Conservation (phyloP, 345 rosid species). For the Lenwebbia sp. region DNA sequence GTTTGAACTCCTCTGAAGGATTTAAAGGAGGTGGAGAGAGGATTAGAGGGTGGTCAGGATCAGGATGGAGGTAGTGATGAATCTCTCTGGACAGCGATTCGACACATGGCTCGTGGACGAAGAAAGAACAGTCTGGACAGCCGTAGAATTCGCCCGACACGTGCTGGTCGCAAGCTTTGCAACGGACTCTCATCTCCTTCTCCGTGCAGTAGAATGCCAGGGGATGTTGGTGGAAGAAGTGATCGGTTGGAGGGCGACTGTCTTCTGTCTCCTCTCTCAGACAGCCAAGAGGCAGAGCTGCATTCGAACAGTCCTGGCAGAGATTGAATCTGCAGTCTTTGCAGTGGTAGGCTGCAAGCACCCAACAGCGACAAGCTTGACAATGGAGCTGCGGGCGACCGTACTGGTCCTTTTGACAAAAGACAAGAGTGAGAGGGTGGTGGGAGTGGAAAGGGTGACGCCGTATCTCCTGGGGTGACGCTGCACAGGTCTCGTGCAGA, state of each 20-base stretch:
- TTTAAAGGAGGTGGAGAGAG: neutral
- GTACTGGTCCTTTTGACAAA: too few species aligned
- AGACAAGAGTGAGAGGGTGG: neutral
- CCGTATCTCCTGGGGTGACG: neutral
- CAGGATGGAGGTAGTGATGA: neutral
- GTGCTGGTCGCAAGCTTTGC: neutral
- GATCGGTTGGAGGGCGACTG: neutral
- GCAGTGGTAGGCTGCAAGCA: neutral
- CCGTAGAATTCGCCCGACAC: neutral
- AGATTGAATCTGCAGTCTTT: neutral
- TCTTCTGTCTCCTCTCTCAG: neutral
- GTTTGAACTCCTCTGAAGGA: too few species aligned
- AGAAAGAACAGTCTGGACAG: neutral
- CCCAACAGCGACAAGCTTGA: neutral
- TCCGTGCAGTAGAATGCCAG: neutral
- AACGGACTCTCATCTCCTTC: neutral
- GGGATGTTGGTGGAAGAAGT: neutral
- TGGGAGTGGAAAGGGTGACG: neutral
- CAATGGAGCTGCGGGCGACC: neutral
- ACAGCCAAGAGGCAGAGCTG: neutral
- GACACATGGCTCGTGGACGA: neutral
- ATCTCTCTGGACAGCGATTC: neutral
- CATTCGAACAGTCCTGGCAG: neutral
- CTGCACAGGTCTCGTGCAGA: neutral
- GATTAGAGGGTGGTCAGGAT: neutral